A percentile compares a stretch with the other conserved stretches of the same genome.
These are phyloP conservation scores for Wickerhamomyces rabaulensis DNA, from an alignment of 805 yeast genomes.

Conservation along the genomic window DNA sequence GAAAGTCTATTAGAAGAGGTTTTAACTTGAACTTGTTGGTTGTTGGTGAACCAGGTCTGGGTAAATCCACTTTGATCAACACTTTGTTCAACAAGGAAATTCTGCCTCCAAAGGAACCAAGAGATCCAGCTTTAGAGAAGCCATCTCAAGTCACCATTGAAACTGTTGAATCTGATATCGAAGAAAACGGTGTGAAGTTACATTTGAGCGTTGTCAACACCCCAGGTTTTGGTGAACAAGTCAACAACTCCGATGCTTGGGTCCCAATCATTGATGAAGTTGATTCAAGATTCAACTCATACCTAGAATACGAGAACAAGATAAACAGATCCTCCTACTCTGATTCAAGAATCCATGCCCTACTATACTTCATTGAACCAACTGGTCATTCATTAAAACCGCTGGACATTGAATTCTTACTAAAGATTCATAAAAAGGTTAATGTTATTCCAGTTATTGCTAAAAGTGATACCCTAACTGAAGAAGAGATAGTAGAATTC, in stretches of 20 bases:
- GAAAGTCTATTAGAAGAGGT: slow-evolving; percentile 86
- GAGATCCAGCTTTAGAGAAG: slow-evolving; percentile 38
- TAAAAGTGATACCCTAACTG: slow-evolving; percentile 88
- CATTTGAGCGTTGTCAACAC: slow-evolving; percentile 81
- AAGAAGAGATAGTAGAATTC: slow-evolving; percentile 73
- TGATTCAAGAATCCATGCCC: slow-evolving; percentile 90
- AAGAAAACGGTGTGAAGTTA: slow-evolving; percentile 89
- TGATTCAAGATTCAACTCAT: slow-evolving; percentile 78
- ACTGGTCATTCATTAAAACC: slow-evolving; percentile 92
- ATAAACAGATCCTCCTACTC: slow-evolving; percentile 63
- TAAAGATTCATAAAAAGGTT: slow-evolving; percentile 81
- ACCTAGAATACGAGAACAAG: slow-evolving; percentile 84
- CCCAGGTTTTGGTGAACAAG: slow-evolving; percentile 90
- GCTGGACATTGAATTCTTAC: slow-evolving; percentile 84
- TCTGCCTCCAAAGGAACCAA: slow-evolving; percentile 36
- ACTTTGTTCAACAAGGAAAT: slow-evolving; percentile 75
- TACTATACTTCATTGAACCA: slow-evolving; percentile 92
- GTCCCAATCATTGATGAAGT: slow-evolving; percentile 88
- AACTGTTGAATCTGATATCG: slow-evolving; percentile 65
- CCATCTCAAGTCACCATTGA: slow-evolving; percentile 50
- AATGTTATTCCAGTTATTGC: slow-evolving; percentile 94
- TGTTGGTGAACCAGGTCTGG: slow-evolving; percentile 89
- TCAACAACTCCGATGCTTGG: slow-evolving; percentile 80
- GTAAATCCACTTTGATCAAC: slow-evolving; percentile 87
- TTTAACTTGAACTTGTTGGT: slow-evolving; percentile 84